Base-by-base conservation (phyloP, 2,329 filamentous ascomycete genomes). In the Exserohilum rostratum region DNA sequence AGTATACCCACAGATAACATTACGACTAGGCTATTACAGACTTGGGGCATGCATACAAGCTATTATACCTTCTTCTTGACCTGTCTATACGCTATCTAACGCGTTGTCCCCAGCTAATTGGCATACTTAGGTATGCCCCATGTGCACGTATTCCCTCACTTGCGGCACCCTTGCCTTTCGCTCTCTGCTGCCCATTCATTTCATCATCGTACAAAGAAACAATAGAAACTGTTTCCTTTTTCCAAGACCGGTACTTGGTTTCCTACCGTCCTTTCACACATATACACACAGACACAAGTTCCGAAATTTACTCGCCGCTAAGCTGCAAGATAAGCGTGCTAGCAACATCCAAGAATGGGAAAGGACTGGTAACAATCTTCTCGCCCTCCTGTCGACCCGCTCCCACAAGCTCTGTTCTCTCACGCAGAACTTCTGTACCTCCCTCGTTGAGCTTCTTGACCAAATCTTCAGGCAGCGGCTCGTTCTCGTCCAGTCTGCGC, bases 331-430 rank as follows among this genome's bases (percentile, higher is more conserved):
- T 96, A 68, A 98, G 81, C 77, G 88, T 88, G 62, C 91, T 93
- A 27, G 93, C 93, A 76, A 97, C 89, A 77, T 98, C 93, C 69
- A 98, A 82, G 78, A 97, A 98, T 3, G 95, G 93, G 76, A 96
- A 98, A 25, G 95, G 92, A 72, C 90, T 96, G 39, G 91, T 93
- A 60, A 96, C 91, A 69, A 96, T 90, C 83, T 98, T 98, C 78
- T 97, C 92, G 68, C 95, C 91, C 74, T 79, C 69, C 66, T 74
- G 81, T 65, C 85, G 66, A 68, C 85, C 79, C 43, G 73, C 74
- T 30, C 79, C 79, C 17, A 78, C 73, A 54, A 77, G 72, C 60
- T 78, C 78, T 47, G 76, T 66, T 42, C 70, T 61, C 65, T 76
- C 72, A 30, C 74, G 56, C 30, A 76, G 33, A 43, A 76, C 67